Evolutionary conservation across 2,329 filamentous ascomycete genomes (phyloP).

Genomic region (Purpureocillium lavendulum): DNA sequence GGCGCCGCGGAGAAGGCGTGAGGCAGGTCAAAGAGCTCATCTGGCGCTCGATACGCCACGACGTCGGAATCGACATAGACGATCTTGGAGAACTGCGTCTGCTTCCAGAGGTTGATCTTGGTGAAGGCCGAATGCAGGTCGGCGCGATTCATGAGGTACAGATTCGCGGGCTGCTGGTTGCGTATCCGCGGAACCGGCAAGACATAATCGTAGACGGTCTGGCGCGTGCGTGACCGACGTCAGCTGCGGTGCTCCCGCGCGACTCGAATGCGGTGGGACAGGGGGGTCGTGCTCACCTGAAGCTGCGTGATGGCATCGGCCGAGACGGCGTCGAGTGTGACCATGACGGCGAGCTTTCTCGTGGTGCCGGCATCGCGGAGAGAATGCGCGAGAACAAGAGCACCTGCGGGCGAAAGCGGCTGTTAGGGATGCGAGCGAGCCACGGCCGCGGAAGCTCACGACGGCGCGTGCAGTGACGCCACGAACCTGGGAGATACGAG

Average conservation of each 20-base stretch:
- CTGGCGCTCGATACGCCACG: constrained; percentile 80
- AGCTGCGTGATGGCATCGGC: constrained; percentile 70
- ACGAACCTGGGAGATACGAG: constrained; percentile 79
- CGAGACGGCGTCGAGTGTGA: constrained; percentile 74
- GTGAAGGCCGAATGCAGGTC: constrained; percentile 92
- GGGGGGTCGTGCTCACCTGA: constrained; percentile 43
- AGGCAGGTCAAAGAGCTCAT: constrained; percentile 73
- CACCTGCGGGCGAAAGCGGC: constrained; percentile 48
- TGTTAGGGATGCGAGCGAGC: constrained; percentile 2
- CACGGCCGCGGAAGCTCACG: not conserved
- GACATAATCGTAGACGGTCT: constrained; percentile 82
- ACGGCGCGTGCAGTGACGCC: not conserved
- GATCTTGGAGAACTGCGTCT: constrained; percentile 81
- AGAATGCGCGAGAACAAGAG: constrained; percentile 88
- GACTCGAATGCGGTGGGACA: not conserved
- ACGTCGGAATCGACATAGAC: constrained; percentile 94
- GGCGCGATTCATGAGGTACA: constrained; percentile 83
- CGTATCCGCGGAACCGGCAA: constrained; percentile 75
- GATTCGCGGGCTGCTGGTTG: constrained; percentile 70
- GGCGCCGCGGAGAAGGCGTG: constrained; percentile 65
- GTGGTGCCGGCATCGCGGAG: constrained; percentile 81
- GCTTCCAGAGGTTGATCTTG: constrained; percentile 91
- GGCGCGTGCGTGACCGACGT: constrained; percentile 1
- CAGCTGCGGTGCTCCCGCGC: not conserved
- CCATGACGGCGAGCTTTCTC: constrained; percentile 77